phyloP scores from a whole-genome alignment of 148 eudicot species.

The Salicornia ramosissima region DNA sequence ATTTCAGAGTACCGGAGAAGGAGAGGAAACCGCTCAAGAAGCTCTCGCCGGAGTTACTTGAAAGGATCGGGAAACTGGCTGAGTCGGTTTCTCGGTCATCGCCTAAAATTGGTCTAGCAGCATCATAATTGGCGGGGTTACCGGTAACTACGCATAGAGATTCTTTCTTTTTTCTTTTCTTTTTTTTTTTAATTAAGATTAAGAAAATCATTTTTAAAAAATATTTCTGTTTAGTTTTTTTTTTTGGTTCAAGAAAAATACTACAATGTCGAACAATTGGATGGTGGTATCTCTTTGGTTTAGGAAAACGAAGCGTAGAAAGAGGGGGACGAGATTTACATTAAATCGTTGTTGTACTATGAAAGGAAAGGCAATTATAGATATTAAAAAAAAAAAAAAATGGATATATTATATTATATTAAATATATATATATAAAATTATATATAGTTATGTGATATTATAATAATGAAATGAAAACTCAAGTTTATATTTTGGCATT shows the following conservation, averaged over 20 bases:
- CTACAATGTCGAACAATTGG: not conserved
- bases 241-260: not conserved
- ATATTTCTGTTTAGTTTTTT: not conserved
- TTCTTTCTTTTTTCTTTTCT: slow-evolving; percentile 14
- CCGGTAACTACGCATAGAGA: slow-evolving; percentile 25
- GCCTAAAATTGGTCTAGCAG: slow-evolving; percentile 13
- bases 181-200: not conserved
- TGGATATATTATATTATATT: not conserved
- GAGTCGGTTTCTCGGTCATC: slow-evolving; percentile 54
- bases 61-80: slow-evolving; percentile 64
- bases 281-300: slow-evolving; percentile 9
- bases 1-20: slow-evolving; percentile 52
- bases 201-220: no score
- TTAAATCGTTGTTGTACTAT: slow-evolving; percentile 23
- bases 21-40: slow-evolving; percentile 54
- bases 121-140: slow-evolving; percentile 24
- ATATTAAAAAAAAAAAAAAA: no score
- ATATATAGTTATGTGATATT: slow-evolving; percentile 1
- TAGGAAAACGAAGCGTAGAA: not conserved
- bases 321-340: slow-evolving; percentile 6
- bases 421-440: not conserved
- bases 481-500: not conserved
- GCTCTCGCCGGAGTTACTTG: slow-evolving; percentile 66
- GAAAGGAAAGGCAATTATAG: slow-evolving; percentile 23
- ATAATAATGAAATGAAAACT: slow-evolving; percentile 3